Evolutionary conservation across 129 eudicot species (phyloP).

Genomic region (Dittrichia graveolens): DNA sequence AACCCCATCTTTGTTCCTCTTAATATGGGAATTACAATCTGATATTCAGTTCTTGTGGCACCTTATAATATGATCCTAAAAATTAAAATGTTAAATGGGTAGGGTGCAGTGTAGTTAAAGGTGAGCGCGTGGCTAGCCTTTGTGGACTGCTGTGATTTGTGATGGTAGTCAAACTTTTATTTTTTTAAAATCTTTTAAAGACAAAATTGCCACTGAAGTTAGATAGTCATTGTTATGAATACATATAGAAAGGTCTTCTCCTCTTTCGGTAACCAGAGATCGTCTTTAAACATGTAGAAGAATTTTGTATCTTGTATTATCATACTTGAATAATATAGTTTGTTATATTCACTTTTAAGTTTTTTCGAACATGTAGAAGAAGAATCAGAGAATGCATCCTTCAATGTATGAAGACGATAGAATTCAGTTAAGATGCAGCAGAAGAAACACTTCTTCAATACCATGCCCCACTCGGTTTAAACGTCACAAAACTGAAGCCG

Average conservation of each 20-base stretch:
- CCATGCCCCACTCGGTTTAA: conserved; percentile 33
- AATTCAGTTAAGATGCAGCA: conserved; percentile 41
- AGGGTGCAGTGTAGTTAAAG: background rate
- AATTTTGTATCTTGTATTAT: background rate
- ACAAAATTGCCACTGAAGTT: background rate
- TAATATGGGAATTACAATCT: conserved; percentile 1
- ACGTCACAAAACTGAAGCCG: conserved; percentile 27
- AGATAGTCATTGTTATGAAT: background rate
- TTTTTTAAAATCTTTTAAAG: background rate
- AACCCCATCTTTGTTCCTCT: background rate
- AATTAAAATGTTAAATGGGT: background rate
- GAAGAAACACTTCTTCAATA: conserved; percentile 42
- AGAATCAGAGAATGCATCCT: conserved; percentile 72
- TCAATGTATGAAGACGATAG: conserved; percentile 65
- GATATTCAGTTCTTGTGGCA: conserved; percentile 3
- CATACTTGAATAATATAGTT: background rate
- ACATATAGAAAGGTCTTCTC: conserved; percentile 4
- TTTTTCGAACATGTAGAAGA: conserved; percentile 46
- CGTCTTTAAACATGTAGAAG: background rate
- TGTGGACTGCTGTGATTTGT: too few relatives aligned
- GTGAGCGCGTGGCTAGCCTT: background rate
- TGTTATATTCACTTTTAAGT: conserved; percentile 3
- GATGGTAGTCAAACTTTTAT: conserved; percentile 3
- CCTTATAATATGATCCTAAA: background rate
- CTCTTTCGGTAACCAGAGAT: conserved; percentile 7